Conservation (phyloP, 2,329 filamentous ascomycete species). For the Venturia asperata region DNA sequence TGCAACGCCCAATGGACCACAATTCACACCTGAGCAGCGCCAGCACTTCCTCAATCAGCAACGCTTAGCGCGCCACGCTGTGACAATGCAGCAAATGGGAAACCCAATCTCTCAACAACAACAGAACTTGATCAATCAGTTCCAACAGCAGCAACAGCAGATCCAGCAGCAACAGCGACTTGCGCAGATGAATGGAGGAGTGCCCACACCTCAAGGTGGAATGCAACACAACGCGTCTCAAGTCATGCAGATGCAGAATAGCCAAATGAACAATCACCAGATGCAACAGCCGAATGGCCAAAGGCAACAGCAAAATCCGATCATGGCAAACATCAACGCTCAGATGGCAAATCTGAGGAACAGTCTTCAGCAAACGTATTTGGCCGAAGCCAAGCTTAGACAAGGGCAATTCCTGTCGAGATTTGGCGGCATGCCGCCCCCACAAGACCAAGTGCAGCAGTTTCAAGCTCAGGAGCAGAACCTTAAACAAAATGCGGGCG, state of each 20-base stretch:
- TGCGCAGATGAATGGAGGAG: constrained; percentile 9
- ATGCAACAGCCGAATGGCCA: constrained; percentile 28
- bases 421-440: not conserved
- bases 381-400: constrained; percentile 22
- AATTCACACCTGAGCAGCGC: constrained; percentile 23
- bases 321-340: constrained; percentile 25
- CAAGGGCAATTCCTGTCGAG: constrained; percentile 18
- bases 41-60: constrained; percentile 26
- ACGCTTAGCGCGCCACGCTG: constrained; percentile 26
- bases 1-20: constrained; percentile 2
- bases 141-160: constrained; percentile 23
- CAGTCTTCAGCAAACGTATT: constrained; percentile 23
- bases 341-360: constrained; percentile 28
- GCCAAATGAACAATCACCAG: constrained; percentile 9
- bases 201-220: not conserved
- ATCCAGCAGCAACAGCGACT: constrained; percentile 17
- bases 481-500: not conserved
- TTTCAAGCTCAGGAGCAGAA: constrained; percentile 7
- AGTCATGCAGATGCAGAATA: constrained; percentile 10
- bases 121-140: constrained; percentile 20
- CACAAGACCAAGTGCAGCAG: not conserved
- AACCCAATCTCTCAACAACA: constrained; percentile 4
- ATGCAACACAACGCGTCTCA: not conserved
- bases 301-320: constrained; percentile 25
- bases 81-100: constrained; percentile 21